Evolutionary conservation across 2,329 filamentous ascomycete genomes (phyloP), one percentile per base, ranked within the genome.

Genomic region (Colletotrichum musae): DNA sequence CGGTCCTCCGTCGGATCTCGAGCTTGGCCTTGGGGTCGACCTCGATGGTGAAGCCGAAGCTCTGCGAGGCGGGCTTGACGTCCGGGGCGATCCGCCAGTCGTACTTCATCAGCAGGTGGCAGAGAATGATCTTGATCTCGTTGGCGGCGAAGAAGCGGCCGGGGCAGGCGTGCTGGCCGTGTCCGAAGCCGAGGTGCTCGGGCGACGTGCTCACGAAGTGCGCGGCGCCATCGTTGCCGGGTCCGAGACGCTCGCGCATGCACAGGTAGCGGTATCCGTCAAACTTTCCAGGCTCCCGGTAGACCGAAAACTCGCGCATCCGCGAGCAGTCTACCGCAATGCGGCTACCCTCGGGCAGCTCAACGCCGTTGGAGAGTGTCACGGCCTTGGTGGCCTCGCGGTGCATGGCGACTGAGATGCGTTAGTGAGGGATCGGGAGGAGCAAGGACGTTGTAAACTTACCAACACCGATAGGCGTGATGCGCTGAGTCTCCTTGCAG

Each of bases 91-190:
- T 28, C 15, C 67, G 45, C 67, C 71, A 73, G 56, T 80, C 79
- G 70, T 78, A 81, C 65, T 76, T 77, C 63, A 75, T 68, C 43
- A 81, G 51, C 2, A 81, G 32, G 54, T 77, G 74, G 64, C 74
- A 72, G 24, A 80, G 60, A n/a, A 76, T 45, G 21, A 81, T 72
- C 74, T 82, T 81, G 24, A 82, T 75, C 72, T 81, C 77, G 64
- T 79, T 77, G 16, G 73, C 74, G 2, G 79, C 80, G 73, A 81
- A 81, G 71, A 80, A 82, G 5, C 80, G 71, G 0, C 80, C 80
- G 0, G 80, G 80, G 65, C 80, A 82, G 2, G 80, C 77, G 64
- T 81, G 78, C 24, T 72, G 72, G 6, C 81, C 81, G 63, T 81
- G 75, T 2, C 81, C 81, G 59, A 82, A 83, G 10, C 70, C 73